Evolutionary conservation across 2,329 filamentous ascomycete species (phyloP), one percentile per base, ranked within the genome.

Genomic region (Nemania sp.): DNA sequence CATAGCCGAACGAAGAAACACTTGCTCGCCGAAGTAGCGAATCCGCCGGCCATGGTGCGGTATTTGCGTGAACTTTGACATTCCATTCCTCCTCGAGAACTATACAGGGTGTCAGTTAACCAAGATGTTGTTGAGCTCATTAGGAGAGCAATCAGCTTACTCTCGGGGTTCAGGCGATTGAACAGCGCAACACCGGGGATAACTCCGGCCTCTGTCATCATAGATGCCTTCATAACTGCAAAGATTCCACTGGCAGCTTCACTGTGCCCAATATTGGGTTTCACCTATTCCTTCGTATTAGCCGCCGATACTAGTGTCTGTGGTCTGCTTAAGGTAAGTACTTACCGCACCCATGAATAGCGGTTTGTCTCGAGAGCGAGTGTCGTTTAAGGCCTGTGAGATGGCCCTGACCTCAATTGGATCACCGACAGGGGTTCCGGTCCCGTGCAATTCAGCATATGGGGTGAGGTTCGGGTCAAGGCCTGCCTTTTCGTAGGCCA

Each of bases 401-500:
- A 68, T 60, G 17, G 67, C 68, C 20, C 42, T 47, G 12, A 69
- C 65, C 32, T 71, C 69, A 25, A 70, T 68, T 4, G 68, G 68
- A 39, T 71, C 69, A 15, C 69, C 69, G 1, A 67, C 59, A 0
- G 66, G 61, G 5, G 68, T 71, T 9, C 67, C 68, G 1, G 69
- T 71, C 7, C 68, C 69, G 21, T 73, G 71, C 4, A 61, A 59
- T 25, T 72, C 71, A 5, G 63, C 55, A 20, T 69, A 70, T 6
- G 51, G 64, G 1, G 69, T 73, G 13, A 60, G 17, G 11, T 57
- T 47, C 2, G 65, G 66, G 20, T 69, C 64, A 1, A 72, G 63
- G 10, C 65, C 64, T 6, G 62, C 56, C 21, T 58, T 62, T 29
- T 66, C 59, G 34, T 69, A 69, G 2, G 68, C 67, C 49, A 56